Evolutionary conservation across 345 rosid genomes (phyloP).

Genomic region (Camelina sativa): DNA sequence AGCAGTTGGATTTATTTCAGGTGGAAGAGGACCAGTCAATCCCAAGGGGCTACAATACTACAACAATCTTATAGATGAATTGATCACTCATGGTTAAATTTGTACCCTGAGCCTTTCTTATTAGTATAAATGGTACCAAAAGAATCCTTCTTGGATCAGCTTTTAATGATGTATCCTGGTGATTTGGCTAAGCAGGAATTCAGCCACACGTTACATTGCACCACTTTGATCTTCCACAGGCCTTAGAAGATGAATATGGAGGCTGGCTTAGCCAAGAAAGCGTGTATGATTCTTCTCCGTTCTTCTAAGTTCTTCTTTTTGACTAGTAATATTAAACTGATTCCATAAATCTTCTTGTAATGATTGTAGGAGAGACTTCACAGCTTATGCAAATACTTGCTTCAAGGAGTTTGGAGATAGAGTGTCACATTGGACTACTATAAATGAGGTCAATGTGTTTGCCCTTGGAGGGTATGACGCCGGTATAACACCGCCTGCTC

Average conservation of each 20-base stretch:
- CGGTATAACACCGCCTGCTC: constrained; percentile 79
- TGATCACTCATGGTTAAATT: constrained; percentile 50
- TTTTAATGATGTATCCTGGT: constrained; percentile 1
- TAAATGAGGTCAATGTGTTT: constrained; percentile 79
- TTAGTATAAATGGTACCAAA: not conserved
- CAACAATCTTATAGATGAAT: constrained; percentile 61
- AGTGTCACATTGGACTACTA: constrained; percentile 81
- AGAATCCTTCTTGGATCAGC: not conserved
- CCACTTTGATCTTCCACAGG: constrained; percentile 69
- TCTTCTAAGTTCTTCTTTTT: not conserved
- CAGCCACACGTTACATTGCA: constrained; percentile 63
- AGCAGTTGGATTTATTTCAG: constrained; percentile 37
- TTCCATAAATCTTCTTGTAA: constrained; percentile 8
- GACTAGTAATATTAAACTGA: not conserved
- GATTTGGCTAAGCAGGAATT: constrained; percentile 51
- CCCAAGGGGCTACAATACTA: constrained; percentile 63
- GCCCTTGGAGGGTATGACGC: constrained; percentile 80
- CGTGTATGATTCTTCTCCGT: constrained; percentile 50
- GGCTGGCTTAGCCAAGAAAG: constrained; percentile 64
- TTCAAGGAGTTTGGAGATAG: constrained; percentile 86
- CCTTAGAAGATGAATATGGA: constrained; percentile 72
- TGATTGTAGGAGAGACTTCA: constrained; percentile 69
- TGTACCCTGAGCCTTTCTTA: not conserved
- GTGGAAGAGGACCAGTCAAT: constrained; percentile 69
- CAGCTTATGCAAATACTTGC: constrained; percentile 41